Evolutionary conservation across 257 asterid genomes (phyloP), one percentile per base, ranked within the genome.

Genomic region (Solanum sejunctum): DNA sequence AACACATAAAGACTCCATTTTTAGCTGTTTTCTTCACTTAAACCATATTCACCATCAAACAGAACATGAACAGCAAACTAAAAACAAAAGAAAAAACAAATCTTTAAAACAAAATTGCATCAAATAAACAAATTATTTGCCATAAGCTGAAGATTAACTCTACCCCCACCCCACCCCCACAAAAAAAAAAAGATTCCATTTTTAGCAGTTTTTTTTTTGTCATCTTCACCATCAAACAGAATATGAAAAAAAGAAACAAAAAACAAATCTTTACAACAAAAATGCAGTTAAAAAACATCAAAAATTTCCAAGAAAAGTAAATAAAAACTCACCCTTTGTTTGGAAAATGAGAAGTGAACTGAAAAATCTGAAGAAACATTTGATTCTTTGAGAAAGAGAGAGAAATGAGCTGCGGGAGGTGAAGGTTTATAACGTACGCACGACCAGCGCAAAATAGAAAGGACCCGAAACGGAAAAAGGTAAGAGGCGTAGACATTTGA

Each of bases 341-440:
- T 16, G 73, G 28, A 69, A 75, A 52, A 47, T 63, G 78, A 64
- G 39, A 28, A 63, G 21, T 17, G 43, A 60, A 70, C 43, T 63
- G 58, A 79, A 84, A 75, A 67, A 15, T 81, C 57, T 54, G 60
- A 61, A 84, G 63, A 80, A 85, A 18, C 88, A 84, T 82, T 84
- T 56, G 72, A 45, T 75, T 51, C 18, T 57, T 26, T 82, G 80
- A 39, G 67, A 57, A 26, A 64, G 79, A 67, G 13, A 71, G 81
- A 61, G 67, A 80, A 54, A 32, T 79, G 61, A 86, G 75, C 20
- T 21, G 66, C 45, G 87, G 56, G 90, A 32, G 85, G 89, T 87
- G 87, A 89, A 82, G 88, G 86, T 83, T 86, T 73, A 85, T 71
- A 88, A 89, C 84, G 82, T 78, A 84, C 75, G 84, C 72, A 75